phyloP scores from a whole-genome alignment of 164 flowering plant species.

The Santalum album region DNA sequence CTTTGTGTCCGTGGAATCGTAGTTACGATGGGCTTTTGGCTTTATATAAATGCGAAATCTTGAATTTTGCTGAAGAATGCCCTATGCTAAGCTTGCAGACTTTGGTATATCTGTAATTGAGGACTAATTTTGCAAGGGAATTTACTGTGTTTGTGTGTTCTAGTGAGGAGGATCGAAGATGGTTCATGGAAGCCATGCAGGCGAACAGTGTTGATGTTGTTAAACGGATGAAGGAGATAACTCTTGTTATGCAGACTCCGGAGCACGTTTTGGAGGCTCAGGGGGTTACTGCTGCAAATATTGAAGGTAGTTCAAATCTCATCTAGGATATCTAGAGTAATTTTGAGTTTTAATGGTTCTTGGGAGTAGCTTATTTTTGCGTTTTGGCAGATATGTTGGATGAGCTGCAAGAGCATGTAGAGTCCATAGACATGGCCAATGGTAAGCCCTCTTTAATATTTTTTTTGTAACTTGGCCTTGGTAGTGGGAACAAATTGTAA shows the following conservation, averaged over 20 bases:
- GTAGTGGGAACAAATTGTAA: not conserved
- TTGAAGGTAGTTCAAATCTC: slow-evolving; percentile 52
- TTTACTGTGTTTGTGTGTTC: no score
- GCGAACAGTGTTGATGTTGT: slow-evolving; percentile 68
- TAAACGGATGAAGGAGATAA: slow-evolving; percentile 93
- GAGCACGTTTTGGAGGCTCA: slow-evolving; percentile 77
- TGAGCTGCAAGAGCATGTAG: slow-evolving; percentile 95
- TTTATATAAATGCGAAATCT: no score
- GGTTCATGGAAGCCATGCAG: slow-evolving; percentile 99
- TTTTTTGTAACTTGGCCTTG: no score
- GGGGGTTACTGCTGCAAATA: slow-evolving; percentile 71
- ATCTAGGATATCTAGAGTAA: no score
- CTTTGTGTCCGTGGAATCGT: no score
- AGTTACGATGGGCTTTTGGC: no score
- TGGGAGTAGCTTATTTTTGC: not conserved
- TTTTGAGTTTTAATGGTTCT: slow-evolving; percentile 5
- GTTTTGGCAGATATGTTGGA: slow-evolving; percentile 68
- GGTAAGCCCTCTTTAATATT: slow-evolving; percentile 33
- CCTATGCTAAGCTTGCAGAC: no score
- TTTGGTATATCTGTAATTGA: no score
- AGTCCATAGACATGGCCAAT: slow-evolving; percentile 93
- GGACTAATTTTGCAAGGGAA: no score
- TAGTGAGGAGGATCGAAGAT: slow-evolving; percentile 86
- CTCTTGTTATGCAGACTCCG: slow-evolving; percentile 88
- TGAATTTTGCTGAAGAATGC: no score